A percentile compares a stretch with the other conserved stretches of the same genome.
Conservation (phyloP, 2,329 filamentous ascomycete genomes). For the Thelonectria olida region DNA sequence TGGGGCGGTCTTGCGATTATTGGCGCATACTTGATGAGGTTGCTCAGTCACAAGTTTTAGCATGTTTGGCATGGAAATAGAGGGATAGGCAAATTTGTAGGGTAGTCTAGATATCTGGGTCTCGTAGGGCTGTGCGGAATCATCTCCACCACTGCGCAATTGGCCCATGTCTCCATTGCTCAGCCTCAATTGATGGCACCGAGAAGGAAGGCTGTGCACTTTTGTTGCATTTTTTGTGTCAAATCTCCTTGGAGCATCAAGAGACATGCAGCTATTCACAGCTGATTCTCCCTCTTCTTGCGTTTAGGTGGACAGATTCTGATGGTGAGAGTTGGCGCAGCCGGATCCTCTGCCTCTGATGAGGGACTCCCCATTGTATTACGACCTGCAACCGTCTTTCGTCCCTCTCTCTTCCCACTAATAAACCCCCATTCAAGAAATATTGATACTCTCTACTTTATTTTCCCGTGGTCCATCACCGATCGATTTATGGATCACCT, state of each 20-base stretch:
- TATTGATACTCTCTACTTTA: background rate
- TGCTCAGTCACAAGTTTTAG: background rate
- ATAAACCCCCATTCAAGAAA: background rate
- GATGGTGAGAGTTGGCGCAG: background rate
- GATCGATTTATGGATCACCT: background rate
- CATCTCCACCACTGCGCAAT: background rate
- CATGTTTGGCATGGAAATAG: background rate
- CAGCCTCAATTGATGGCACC: slow-evolving; percentile 6
- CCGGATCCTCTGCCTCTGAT: background rate
- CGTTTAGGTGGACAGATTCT: background rate
- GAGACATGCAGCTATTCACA: background rate
- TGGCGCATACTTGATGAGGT: slow-evolving; percentile 13
- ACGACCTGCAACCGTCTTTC: background rate
- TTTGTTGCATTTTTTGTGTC: background rate
- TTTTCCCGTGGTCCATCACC: background rate
- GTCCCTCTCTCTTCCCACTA: background rate
- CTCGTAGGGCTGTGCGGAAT: background rate
- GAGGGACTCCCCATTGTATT: background rate
- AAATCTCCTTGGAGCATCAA: no score
- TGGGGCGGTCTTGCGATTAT: slow-evolving; percentile 42
- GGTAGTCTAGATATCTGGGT: no score
- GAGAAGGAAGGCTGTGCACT: background rate
- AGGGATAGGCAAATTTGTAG: no score
- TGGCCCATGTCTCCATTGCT: background rate
- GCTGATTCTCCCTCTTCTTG: background rate